phyloP scores from a whole-genome alignment of 1,139 yeast genomes.

The Kodamaea alishanica region DNA sequence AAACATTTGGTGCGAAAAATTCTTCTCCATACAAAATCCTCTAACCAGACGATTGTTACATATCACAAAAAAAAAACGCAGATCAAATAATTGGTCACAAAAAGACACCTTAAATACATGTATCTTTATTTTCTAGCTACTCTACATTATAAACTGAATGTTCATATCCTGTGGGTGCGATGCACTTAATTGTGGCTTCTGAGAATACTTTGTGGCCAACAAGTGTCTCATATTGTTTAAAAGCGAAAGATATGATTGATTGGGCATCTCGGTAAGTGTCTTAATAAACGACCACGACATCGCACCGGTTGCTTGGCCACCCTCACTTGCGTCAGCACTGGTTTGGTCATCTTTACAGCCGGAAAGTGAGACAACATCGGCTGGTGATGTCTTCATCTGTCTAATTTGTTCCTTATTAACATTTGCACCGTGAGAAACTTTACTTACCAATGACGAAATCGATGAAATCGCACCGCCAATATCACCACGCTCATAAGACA shows the following conservation, averaged over 20 bases:
- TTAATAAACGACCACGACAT: constrained; percentile 88
- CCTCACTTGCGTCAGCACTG: constrained; percentile 76
- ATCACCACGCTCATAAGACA: constrained; percentile 72
- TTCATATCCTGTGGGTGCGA: constrained; percentile 86
- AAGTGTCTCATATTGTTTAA: constrained; percentile 77
- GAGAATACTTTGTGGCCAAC: constrained; percentile 68
- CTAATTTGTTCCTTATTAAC: constrained; percentile 31
- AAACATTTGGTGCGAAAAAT: no score
- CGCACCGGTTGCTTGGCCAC: constrained; percentile 84
- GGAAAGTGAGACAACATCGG: constrained; percentile 80
- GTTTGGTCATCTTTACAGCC: constrained; percentile 90
- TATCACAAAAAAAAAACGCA: no score
- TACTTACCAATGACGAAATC: constrained; percentile 47
- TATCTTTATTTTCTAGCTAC: no score
- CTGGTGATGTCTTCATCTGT: constrained; percentile 71
- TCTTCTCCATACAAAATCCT: no score
- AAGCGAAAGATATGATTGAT: constrained; percentile 73
- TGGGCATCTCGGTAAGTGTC: constrained; percentile 62
- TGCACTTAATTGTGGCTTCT: constrained; percentile 83
- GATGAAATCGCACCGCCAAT: constrained; percentile 48
- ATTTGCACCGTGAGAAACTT: constrained; percentile 27
- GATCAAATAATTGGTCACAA: no score
- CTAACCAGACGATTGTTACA: no score
- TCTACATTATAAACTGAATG: constrained; percentile 17
- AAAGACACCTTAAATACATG: no score